A percentile compares a stretch with the other conserved stretches of the same genome.
These are phyloP conservation scores for Maudiozyma humilis DNA, from an alignment of 1,139 yeast species.

Conservation along the genomic window DNA sequence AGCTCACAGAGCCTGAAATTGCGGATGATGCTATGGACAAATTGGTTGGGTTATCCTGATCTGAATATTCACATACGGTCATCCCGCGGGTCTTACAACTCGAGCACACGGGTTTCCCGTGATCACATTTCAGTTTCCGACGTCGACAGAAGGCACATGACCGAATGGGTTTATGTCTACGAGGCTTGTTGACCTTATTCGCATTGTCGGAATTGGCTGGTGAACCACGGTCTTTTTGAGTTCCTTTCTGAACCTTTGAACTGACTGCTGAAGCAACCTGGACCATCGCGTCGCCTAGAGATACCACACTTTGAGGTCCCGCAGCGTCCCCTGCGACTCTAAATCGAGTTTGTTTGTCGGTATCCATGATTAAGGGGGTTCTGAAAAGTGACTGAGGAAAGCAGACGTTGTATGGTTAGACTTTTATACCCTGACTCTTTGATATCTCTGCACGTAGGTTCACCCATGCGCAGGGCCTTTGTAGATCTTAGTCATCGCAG, in stretches of 20 bases:
- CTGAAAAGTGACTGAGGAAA: too few species aligned
- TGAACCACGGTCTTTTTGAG: too few species aligned
- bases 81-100: conserved; percentile 21
- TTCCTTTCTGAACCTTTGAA: not conserved
- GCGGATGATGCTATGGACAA: not conserved
- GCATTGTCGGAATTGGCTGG: too few species aligned
- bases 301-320: not conserved
- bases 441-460: too few species aligned
- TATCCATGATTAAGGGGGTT: not conserved
- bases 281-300: not conserved
- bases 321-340: not conserved
- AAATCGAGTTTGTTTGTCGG: not conserved
- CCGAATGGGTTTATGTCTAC: conserved; percentile 23
- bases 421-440: too few species aligned
- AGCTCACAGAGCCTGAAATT: too few species aligned
- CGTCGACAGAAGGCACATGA: conserved; percentile 29
- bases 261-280: not conserved
- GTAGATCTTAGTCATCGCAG: too few species aligned
- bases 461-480: too few species aligned
- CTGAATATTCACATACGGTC: conserved; percentile 22
- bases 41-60: conserved; percentile 7
- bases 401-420: too few species aligned
- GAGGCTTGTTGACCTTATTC: conserved; percentile 4
- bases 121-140: conserved; percentile 30
- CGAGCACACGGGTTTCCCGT: conserved; percentile 23